Conservation (phyloP, 2,329 filamentous ascomycete genomes). For the Helminthosporium solani region DNA sequence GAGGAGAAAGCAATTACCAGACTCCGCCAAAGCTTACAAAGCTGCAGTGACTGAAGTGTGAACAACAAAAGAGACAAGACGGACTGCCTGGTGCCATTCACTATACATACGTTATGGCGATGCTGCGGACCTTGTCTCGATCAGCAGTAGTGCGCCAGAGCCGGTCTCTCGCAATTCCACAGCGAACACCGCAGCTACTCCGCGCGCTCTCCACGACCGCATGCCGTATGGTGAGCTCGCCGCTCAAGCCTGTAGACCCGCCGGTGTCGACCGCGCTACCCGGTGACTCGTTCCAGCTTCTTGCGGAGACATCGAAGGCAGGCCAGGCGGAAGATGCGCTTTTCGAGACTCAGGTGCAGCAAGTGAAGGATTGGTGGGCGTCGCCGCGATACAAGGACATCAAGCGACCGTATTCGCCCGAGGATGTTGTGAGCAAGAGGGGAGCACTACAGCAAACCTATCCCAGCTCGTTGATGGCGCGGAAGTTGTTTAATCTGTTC, state of each 20-base stretch:
- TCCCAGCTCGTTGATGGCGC: slow-evolving; percentile 89
- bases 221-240: slow-evolving; percentile 55
- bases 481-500: slow-evolving; percentile 89
- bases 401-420: slow-evolving; percentile 85
- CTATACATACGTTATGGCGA: slow-evolving; percentile 17
- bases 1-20: background rate
- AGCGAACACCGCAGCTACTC: slow-evolving; percentile 30
- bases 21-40: background rate
- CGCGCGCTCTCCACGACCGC: slow-evolving; percentile 46
- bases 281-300: slow-evolving; percentile 81
- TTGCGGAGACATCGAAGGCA: slow-evolving; percentile 74
- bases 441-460: slow-evolving; percentile 85
- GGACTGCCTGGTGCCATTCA: no score
- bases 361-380: slow-evolving; percentile 89
- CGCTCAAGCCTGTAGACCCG: slow-evolving; percentile 57
- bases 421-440: slow-evolving; percentile 89
- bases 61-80: slow-evolving; percentile 3
- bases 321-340: slow-evolving; percentile 81
- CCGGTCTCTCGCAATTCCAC: slow-evolving; percentile 26
- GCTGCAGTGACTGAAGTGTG: background rate
- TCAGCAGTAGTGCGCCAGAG: slow-evolving; percentile 40
- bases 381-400: slow-evolving; percentile 83
- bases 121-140: slow-evolving; percentile 42
- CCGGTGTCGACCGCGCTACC: slow-evolving; percentile 62
- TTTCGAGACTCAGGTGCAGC: slow-evolving; percentile 78